These are phyloP conservation scores for Colletotrichum sublineola DNA, from an alignment of 2,329 filamentous ascomycete species.

Conservation along the genomic window DNA sequence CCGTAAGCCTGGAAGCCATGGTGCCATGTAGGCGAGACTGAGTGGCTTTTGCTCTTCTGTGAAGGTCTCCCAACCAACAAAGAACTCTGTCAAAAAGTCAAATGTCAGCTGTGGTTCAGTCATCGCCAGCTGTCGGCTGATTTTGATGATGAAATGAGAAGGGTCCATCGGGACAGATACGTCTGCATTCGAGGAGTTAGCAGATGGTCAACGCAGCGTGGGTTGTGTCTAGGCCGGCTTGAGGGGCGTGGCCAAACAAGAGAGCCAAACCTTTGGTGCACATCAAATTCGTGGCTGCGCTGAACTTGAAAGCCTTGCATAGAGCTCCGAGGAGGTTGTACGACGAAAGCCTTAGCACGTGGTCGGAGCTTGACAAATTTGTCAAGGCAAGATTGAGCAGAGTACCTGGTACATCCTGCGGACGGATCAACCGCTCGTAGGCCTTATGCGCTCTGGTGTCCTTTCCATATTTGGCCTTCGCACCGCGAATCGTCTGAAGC, in stretches of 20 bases:
- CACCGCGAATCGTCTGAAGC: conserved; percentile 71
- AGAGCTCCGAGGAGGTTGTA: conserved; percentile 77
- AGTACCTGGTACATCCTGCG: conserved; percentile 78
- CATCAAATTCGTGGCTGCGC: conserved; percentile 71
- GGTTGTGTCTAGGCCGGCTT: not conserved
- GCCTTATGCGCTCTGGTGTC: conserved; percentile 72
- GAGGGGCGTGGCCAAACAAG: not conserved
- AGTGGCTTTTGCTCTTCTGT: conserved; percentile 75
- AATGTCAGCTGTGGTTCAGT: conserved; percentile 76
- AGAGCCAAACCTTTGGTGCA: conserved; percentile 68
- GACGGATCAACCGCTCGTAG: conserved; percentile 74
- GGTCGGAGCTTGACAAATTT: conserved; percentile 74
- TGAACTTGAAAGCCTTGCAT: conserved; percentile 77
- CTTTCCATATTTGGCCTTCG: conserved; percentile 75
- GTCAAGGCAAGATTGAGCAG: conserved; percentile 76
- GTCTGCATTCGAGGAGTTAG: conserved; percentile 56
- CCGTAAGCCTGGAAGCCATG: conserved; percentile 74
- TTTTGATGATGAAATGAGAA: conserved; percentile 73
- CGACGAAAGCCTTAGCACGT: conserved; percentile 71
- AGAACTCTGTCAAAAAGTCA: conserved; percentile 80
- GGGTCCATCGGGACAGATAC: conserved; percentile 74
- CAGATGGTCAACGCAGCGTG: not conserved
- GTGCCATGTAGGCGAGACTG: conserved; percentile 77
- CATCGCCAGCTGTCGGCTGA: conserved; percentile 73
- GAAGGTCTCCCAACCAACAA: conserved; percentile 79